Conservation (phyloP, 345 rosid genomes). For the Populus deltoides region DNA sequence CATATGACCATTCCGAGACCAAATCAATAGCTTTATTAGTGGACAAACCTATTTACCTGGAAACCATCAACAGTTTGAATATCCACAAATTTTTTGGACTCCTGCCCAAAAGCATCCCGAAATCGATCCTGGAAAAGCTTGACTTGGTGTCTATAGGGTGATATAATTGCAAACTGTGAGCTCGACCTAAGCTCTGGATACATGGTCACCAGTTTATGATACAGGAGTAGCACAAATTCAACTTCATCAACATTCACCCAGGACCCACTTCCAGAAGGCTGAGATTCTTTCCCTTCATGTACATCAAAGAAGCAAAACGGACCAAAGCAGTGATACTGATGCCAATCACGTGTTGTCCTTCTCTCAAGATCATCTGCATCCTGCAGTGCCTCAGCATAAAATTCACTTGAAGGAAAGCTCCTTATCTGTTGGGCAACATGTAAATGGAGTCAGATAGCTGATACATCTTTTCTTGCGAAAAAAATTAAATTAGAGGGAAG, state of each 20-base stretch:
- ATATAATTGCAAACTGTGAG: slow-evolving; percentile 82
- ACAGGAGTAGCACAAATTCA: slow-evolving; percentile 75
- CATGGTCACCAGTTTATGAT: slow-evolving; percentile 72
- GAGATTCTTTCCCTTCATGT: slow-evolving; percentile 80
- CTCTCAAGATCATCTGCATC: slow-evolving; percentile 68
- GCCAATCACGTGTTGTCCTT: slow-evolving; percentile 83
- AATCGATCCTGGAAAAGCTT: slow-evolving; percentile 81
- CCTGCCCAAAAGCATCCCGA: slow-evolving; percentile 69
- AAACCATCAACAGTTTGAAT: slow-evolving; percentile 93
- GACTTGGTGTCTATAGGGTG: slow-evolving; percentile 88
- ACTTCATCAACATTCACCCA: slow-evolving; percentile 74
- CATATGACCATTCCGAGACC: not conserved
- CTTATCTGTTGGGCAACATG: slow-evolving; percentile 52
- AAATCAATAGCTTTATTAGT: not conserved
- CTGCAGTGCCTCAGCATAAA: slow-evolving; percentile 70
- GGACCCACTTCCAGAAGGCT: slow-evolving; percentile 82
- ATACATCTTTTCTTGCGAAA: not conserved
- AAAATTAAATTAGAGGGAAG: not conserved
- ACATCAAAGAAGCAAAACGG: slow-evolving; percentile 93
- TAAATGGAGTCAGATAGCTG: slow-evolving; percentile 1
- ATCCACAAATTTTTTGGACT: slow-evolving; percentile 67
- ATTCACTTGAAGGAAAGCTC: slow-evolving; percentile 84
- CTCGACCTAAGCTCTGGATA: slow-evolving; percentile 81
- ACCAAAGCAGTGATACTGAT: slow-evolving; percentile 69
- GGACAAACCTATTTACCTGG: slow-evolving; percentile 54